Evolutionary conservation across 768 basidiomycete species (phyloP).

Genomic region (Tylopilus sp.): DNA sequence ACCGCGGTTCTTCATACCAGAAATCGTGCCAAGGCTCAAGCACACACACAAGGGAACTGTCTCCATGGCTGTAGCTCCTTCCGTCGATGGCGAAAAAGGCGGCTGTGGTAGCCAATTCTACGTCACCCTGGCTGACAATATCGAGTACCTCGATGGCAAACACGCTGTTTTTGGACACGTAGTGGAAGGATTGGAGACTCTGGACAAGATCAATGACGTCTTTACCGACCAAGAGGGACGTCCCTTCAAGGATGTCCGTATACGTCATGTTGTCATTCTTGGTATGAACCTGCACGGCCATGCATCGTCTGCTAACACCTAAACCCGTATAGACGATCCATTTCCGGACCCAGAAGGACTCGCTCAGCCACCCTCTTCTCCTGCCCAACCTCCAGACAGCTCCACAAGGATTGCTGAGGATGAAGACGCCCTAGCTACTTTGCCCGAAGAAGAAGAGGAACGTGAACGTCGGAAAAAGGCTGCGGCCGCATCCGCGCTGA

Average conservation of each 20-base stretch:
- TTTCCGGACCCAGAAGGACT: conserved; percentile 85
- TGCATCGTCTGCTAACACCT: conserved; percentile 1
- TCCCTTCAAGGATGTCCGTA: conserved; percentile 91
- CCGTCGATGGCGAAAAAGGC: conserved; percentile 58
- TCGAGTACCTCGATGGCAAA: conserved; percentile 93
- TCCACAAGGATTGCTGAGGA: conserved; percentile 92
- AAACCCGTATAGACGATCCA: conserved; percentile 71
- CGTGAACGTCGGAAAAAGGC: conserved; percentile 78
- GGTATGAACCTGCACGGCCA: conserved; percentile 43
- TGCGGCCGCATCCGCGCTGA: conserved; percentile 89
- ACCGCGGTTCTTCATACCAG: conserved; percentile 86
- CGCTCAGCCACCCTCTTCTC: conserved; percentile 67
- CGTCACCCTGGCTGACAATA: conserved; percentile 84
- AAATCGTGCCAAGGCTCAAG: conserved; percentile 77
- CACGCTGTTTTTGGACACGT: conserved; percentile 96
- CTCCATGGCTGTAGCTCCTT: conserved; percentile 96
- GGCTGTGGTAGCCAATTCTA: conserved; percentile 97
- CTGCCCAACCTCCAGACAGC: conserved; percentile 78
- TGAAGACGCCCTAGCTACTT: conserved; percentile 79
- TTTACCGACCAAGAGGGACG: conserved; percentile 85
- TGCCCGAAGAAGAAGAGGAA: conserved; percentile 87
- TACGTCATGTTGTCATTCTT: conserved; percentile 93
- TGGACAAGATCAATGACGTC: conserved; percentile 91
- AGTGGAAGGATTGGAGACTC: conserved; percentile 88
- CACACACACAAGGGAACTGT: conserved; percentile 85